A percentile compares a stretch with the other conserved stretches of the same genome.
phyloP scores from a whole-genome alignment of 2,329 filamentous ascomycete genomes.

The Fusarium miscanthi region DNA sequence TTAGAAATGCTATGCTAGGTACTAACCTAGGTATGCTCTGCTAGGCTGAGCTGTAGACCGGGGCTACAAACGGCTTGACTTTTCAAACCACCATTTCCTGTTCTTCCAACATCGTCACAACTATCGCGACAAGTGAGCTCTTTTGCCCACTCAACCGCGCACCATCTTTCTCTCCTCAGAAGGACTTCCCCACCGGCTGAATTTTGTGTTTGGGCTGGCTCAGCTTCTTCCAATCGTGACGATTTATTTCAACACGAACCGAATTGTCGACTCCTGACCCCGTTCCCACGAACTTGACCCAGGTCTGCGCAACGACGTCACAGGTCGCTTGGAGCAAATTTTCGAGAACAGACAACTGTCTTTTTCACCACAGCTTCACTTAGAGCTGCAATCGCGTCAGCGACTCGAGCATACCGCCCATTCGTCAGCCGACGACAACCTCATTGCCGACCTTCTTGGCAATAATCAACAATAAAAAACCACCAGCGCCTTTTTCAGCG shows the following conservation, averaged over 20 bases:
- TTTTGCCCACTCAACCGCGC: conserved; percentile 26
- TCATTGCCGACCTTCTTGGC: conserved; percentile 10
- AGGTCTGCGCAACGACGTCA: conserved; percentile 32
- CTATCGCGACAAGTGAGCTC: conserved; percentile 35
- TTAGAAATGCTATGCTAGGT: conserved; percentile 35
- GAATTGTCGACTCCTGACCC: conserved; percentile 21
- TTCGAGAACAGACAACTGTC: conserved; percentile 8
- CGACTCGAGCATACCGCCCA: neutral
- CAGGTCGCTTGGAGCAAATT: conserved; percentile 8
- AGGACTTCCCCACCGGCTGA: conserved; percentile 6
- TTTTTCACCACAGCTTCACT: neutral
- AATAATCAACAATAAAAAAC: neutral
- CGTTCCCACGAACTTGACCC: conserved; percentile 13
- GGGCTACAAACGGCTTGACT: conserved; percentile 32
- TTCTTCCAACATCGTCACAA: conserved; percentile 36
- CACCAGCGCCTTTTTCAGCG: neutral
- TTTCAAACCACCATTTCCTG: conserved; percentile 42
- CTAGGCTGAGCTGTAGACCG: conserved; percentile 6
- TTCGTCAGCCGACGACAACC: conserved; percentile 15
- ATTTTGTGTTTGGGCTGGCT: neutral
- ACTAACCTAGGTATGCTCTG: neutral
- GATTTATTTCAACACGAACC: conserved; percentile 12
- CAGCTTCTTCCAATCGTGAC: conserved; percentile 11
- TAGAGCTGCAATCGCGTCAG: neutral
- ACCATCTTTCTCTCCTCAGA: conserved; percentile 5